Evolutionary conservation across 2,329 filamentous ascomycete species (phyloP).

Genomic region (Thermoascus crustaceus): DNA sequence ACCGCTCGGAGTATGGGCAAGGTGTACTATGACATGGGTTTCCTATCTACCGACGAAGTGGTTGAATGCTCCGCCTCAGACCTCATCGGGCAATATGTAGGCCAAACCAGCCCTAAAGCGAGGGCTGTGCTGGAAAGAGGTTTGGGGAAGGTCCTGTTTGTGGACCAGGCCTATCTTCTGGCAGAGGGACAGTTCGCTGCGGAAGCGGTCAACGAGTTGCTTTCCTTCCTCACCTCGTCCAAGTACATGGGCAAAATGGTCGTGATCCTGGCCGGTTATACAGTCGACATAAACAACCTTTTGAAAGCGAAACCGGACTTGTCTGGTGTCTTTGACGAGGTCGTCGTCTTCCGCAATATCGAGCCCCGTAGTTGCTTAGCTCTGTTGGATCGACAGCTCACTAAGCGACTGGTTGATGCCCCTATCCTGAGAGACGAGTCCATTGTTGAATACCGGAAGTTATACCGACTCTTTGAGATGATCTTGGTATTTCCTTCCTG

Average conservation of each 20-base stretch:
- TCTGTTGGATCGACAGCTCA: too few relatives aligned
- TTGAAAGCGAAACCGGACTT: slow-evolving; percentile 7
- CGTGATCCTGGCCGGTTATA: slow-evolving; percentile 11
- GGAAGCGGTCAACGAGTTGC: slow-evolving; percentile 7
- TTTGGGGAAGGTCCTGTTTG: slow-evolving; percentile 56
- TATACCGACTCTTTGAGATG: slow-evolving; percentile 4
- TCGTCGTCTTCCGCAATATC: slow-evolving; percentile 4
- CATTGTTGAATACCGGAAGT: slow-evolving; percentile 3
- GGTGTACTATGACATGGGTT: slow-evolving; percentile 16
- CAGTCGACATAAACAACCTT: slow-evolving; percentile 7
- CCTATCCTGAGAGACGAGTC: too few relatives aligned
- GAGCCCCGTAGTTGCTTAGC: too few relatives aligned
- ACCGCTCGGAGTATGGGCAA: too few relatives aligned
- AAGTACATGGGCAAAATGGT: slow-evolving; percentile 8
- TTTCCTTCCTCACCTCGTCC: slow-evolving; percentile 10
- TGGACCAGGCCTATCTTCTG: slow-evolving; percentile 62
- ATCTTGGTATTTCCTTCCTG: slow-evolving; percentile 4
- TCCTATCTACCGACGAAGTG: slow-evolving; percentile 8
- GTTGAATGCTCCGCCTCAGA: slow-evolving; percentile 44
- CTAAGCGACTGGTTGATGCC: too few relatives aligned
- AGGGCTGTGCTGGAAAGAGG: slow-evolving; percentile 50
- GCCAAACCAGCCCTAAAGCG: slow-evolving; percentile 59
- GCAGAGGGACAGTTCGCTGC: not conserved
- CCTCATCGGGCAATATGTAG: slow-evolving; percentile 57
- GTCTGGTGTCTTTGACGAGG: slow-evolving; percentile 8